Conservation (phyloP, 2,329 filamentous ascomycete species). For the Penicillium carneum region DNA sequence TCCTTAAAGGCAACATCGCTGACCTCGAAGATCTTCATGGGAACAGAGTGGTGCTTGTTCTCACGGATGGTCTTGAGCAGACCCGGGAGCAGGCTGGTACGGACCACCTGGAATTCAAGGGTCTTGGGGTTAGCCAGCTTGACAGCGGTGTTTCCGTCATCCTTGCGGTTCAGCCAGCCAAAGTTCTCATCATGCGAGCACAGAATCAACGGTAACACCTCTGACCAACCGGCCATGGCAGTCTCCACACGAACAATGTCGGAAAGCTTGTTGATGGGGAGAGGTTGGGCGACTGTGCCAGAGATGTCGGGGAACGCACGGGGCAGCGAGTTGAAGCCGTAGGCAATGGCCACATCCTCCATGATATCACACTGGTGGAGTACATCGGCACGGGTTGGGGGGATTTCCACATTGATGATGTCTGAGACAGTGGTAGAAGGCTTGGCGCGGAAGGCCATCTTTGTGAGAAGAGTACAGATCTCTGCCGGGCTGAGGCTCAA, state of each 20-base stretch:
- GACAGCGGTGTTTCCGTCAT: slow-evolving; percentile 83
- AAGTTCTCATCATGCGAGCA: slow-evolving; percentile 99
- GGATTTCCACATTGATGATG: slow-evolving; percentile 80
- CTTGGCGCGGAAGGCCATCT: slow-evolving; percentile 85
- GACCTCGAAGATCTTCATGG: slow-evolving; percentile 91
- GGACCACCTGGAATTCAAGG: slow-evolving; percentile 88
- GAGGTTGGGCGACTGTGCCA: slow-evolving; percentile 82
- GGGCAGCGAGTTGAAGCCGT: slow-evolving; percentile 95
- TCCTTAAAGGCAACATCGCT: slow-evolving; percentile 94
- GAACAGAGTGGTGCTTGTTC: slow-evolving; percentile 86
- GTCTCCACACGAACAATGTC: slow-evolving; percentile 90
- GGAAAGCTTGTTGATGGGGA: slow-evolving; percentile 90
- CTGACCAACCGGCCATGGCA: slow-evolving; percentile 93
- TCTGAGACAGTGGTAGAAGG: slow-evolving; percentile 74
- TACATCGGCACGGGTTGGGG: slow-evolving; percentile 89
- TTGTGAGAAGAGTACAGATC: slow-evolving; percentile 80
- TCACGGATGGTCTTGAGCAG: slow-evolving; percentile 92
- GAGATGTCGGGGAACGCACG: slow-evolving; percentile 85
- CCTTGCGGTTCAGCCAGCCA: slow-evolving; percentile 86
- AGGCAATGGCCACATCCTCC: slow-evolving; percentile 96
- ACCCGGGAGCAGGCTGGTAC: slow-evolving; percentile 83
- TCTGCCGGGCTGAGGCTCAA: slow-evolving; percentile 75
- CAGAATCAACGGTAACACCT: slow-evolving; percentile 93
- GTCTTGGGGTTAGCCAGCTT: slow-evolving; percentile 92
- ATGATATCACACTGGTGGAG: slow-evolving; percentile 97